These are phyloP conservation scores for Massariosphaeria phaeospora DNA, from an alignment of 495 filamentous ascomycete genomes.

Conservation along the genomic window DNA sequence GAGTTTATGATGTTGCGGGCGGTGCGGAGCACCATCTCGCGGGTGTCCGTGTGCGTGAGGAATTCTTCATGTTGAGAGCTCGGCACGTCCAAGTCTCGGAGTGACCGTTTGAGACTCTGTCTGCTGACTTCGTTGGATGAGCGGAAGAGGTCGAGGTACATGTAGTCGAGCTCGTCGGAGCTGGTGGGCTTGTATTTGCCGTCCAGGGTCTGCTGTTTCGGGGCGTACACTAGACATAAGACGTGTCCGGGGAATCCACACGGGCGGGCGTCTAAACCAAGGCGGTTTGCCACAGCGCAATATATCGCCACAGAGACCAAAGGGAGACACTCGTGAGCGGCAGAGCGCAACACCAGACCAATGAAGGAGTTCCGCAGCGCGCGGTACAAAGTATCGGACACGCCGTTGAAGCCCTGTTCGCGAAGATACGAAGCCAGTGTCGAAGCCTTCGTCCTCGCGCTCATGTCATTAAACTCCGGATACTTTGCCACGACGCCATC, in stretches of 20 bases:
- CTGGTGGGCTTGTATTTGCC: slow-evolving; percentile 43
- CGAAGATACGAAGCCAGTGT: slow-evolving; percentile 61
- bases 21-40: slow-evolving; percentile 67
- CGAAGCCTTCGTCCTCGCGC: slow-evolving; percentile 62
- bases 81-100: slow-evolving; percentile 59
- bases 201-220: slow-evolving; percentile 56
- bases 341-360: slow-evolving; percentile 58
- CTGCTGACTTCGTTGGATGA: slow-evolving; percentile 61
- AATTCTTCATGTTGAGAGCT: slow-evolving; percentile 50
- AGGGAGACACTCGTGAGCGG: slow-evolving; percentile 66
- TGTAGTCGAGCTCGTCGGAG: slow-evolving; percentile 36
- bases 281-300: slow-evolving; percentile 58
- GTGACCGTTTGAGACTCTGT: slow-evolving; percentile 52
- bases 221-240: slow-evolving; percentile 63
- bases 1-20: slow-evolving; percentile 74
- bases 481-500: slow-evolving; percentile 47
- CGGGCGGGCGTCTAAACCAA: slow-evolving; percentile 66
- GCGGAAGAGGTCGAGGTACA: slow-evolving; percentile 83
- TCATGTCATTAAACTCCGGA: slow-evolving; percentile 48
- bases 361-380: slow-evolving; percentile 81
- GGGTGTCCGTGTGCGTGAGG: slow-evolving; percentile 54
- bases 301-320: slow-evolving; percentile 72
- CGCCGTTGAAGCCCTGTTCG: slow-evolving; percentile 61
- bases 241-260: slow-evolving; percentile 78
- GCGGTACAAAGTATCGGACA: slow-evolving; percentile 63